These are phyloP conservation scores for Mortierella polycephala DNA, from an alignment of 371 early-diverging fungal genomes.

Conservation along the genomic window DNA sequence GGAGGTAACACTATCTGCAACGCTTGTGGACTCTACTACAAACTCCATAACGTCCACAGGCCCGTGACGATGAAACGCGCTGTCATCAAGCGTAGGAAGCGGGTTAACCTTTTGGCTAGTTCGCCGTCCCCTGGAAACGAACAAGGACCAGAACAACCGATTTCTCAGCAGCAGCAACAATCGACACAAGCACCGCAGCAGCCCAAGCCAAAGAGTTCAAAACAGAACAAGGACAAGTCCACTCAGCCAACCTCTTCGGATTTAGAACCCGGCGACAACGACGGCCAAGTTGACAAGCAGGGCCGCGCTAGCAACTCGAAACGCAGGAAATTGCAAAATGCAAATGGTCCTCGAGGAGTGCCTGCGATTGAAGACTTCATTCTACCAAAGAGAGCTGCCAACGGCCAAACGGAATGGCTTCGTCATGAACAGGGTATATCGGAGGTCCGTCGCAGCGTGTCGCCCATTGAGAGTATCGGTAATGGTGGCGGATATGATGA, in stretches of 20 bases:
- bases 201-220: slow-evolving; percentile 8
- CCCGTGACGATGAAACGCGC: slow-evolving; percentile 89
- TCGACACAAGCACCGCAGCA: slow-evolving; percentile 9
- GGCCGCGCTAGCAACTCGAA: slow-evolving; percentile 19
- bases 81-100: slow-evolving; percentile 87
- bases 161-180: slow-evolving; percentile 11
- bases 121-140: slow-evolving; percentile 37
- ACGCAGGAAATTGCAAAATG: slow-evolving; percentile 21
- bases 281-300: slow-evolving; percentile 11
- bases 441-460: slow-evolving; percentile 20
- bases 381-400: slow-evolving; percentile 36
- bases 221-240: slow-evolving; percentile 6
- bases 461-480: slow-evolving; percentile 44
- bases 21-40: slow-evolving; percentile 90
- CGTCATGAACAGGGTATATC: slow-evolving; percentile 5
- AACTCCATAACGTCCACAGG: slow-evolving; percentile 80
- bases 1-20: slow-evolving; percentile 86
- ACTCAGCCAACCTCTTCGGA: slow-evolving; percentile 18
- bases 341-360: slow-evolving; percentile 17
- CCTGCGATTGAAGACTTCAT: slow-evolving; percentile 52
- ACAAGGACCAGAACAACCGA: slow-evolving; percentile 3
- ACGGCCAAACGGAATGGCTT: slow-evolving; percentile 45
- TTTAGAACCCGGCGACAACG: slow-evolving; percentile 13
- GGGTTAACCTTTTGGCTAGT: slow-evolving; percentile 61
- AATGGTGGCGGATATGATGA: slow-evolving; percentile 13